Conservation (phyloP, 106 monocot genomes). For the Allium fistulosum region DNA sequence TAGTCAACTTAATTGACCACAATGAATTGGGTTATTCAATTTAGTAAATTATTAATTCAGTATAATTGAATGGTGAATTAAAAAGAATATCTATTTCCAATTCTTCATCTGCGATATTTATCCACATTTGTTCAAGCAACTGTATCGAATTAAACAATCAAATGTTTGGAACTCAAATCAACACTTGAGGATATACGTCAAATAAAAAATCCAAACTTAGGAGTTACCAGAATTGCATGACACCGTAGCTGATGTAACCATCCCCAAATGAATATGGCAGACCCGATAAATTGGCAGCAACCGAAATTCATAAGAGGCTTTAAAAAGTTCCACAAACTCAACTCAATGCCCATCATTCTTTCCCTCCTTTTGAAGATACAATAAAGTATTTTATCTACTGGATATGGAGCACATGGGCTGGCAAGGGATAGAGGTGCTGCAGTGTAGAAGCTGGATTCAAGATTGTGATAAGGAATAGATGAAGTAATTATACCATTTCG, state of each 20-base stretch:
- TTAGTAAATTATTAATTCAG: too few species aligned
- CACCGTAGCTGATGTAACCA: conserved; percentile 75
- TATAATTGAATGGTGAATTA: too few species aligned
- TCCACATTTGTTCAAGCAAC: too few species aligned
- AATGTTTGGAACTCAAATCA: too few species aligned
- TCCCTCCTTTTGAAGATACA: conserved; percentile 44
- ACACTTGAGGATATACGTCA: too few species aligned
- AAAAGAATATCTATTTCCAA: too few species aligned
- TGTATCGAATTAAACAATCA: too few species aligned
- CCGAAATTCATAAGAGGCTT: conserved; percentile 50
- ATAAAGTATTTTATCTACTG: conserved; percentile 25
- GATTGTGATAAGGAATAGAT: neutral
- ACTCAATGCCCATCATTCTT: conserved; percentile 26
- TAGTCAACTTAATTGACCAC: too few species aligned
- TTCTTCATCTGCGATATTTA: too few species aligned
- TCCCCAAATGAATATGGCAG: conserved; percentile 74
- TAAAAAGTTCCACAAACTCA: conserved; percentile 31
- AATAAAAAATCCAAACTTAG: too few species aligned
- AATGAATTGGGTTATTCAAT: too few species aligned
- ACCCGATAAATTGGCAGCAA: conserved; percentile 72
- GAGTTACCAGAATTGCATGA: conserved; percentile 77
- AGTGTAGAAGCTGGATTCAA: conserved; percentile 49
- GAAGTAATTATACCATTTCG: too few species aligned
- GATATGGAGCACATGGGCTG: conserved; percentile 33
- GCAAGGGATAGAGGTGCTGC: conserved; percentile 72